phyloP scores from a whole-genome alignment of 2,329 filamentous ascomycete species.

The Furcasterigmium furcatum region DNA sequence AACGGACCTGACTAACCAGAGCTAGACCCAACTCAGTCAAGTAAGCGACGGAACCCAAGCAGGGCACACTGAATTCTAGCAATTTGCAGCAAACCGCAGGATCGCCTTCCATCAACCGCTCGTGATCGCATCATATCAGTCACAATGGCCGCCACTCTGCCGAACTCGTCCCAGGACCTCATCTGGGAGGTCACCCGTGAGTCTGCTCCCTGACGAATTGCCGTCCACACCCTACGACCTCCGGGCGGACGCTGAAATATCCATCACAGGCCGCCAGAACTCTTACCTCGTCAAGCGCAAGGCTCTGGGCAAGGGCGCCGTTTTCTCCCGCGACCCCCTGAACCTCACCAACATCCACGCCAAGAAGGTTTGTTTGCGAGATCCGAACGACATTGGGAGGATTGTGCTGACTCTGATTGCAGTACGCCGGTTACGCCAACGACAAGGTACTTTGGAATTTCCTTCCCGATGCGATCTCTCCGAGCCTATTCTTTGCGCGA shows the following conservation, averaged over 20 bases:
- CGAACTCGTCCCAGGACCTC: conserved; percentile 84
- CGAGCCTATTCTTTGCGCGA: not conserved
- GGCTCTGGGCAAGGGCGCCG: conserved; percentile 65
- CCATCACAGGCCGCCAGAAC: conserved; percentile 74
- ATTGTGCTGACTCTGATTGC: conserved; percentile 29
- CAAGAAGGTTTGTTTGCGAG: conserved; percentile 68
- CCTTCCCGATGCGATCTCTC: not conserved
- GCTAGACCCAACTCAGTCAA: not conserved
- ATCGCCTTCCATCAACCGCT: conserved; percentile 16
- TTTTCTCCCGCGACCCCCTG: conserved; percentile 91
- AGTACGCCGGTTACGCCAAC: conserved; percentile 93
- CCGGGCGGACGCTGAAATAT: not conserved
- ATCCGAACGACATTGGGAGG: not conserved
- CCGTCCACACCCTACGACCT: not conserved
- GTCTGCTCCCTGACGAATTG: conserved; percentile 35
- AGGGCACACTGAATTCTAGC: conserved; percentile 17
- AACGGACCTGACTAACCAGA: not conserved
- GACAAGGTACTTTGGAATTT: conserved; percentile 65
- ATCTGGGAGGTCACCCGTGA: conserved; percentile 94
- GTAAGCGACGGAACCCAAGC: not conserved
- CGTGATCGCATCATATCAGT: conserved; percentile 30
- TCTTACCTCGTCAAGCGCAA: conserved; percentile 90
- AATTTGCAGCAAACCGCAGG: conserved; percentile 5
- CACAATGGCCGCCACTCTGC: conserved; percentile 56
- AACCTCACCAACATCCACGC: conserved; percentile 91